Evolutionary conservation across 148 eudicot species (phyloP), one percentile per base, ranked within the genome.

Genomic region (Pouteria glomerata): DNA sequence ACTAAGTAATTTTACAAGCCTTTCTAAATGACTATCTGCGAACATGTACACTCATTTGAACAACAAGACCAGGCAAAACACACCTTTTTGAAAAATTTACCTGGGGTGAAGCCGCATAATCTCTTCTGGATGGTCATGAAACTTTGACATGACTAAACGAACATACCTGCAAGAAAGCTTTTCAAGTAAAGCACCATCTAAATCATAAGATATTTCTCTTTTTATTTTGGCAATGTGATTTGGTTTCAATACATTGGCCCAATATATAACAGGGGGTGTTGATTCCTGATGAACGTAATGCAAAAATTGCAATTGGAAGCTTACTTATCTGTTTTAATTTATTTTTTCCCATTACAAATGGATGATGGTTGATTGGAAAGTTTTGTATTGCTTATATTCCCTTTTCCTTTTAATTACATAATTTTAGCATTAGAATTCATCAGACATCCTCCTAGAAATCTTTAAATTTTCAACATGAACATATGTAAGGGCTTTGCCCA

Each of bases 101-200:
- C 99, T 80, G 69, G 97, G 99, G 73, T 96, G 97, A 66, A 75
- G 85, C 72, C 66, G 73, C 69, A 60, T 88, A 69, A 86, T 84
- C 75, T 88, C 89, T 71, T 90, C 86, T 44, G 74, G 51, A 71
- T 60, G 67, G 51, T 75, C 87, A 68, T 85, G 83, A 69, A 83
- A 66, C 82, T 87, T 89, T 66, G 97, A 85, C 97, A 92, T 92
- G 30, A 92, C 91, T 50, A 85, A 69, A 61, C 97, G 96, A 61
- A 96, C 89, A 74, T 92, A 96, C 79, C 99, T 96, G 85, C 85
- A 80, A 73, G 60, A 74, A 44, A 74, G 24, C 26, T 52, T 26
- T 55, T 21, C n/a, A 44, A 31, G 35, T 72, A 33, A 65, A 58
- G 59, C 67, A 50, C 47, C 61, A 61, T 37, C 31, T 7, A 26